Evolutionary conservation across 495 filamentous ascomycete genomes (phyloP), one percentile per base, ranked within the genome.

Genomic region (Amphirosellinia nigrospora): DNA sequence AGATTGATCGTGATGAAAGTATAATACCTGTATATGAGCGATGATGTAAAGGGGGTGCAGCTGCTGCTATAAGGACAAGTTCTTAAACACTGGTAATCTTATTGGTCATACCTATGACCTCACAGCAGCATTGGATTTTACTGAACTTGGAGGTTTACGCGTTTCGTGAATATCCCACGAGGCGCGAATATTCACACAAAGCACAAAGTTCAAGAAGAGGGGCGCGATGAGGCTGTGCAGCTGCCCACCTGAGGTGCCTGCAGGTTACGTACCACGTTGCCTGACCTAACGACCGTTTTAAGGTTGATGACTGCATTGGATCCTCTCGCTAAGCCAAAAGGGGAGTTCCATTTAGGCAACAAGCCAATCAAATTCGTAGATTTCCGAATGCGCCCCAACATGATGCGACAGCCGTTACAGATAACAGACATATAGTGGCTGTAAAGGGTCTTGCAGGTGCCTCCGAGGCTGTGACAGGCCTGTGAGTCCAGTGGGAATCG

Each of bases 331-430:
- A 36, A 36, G 0, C 30, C 55, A n/a, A 58, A 36, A 48, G 2
- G 30, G 55, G 55, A 36, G n/a, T 9, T 19, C 11, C 2, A 23
- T 6, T 10, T 36, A 58, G 55, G 55, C 19, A 58, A 21, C 32
- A 32, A 32, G 21, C 55, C 16, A 58, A 58, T 58, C 34, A 32
- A 36, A 36, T 10, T 2, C 13, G 16, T 21, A 5, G 55, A n/a
- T 36, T 21, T 58, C 30, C 3, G 16, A 11, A 36, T 36, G 19
- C 19, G 55, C 55, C 32, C 55, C 32, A 36, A 58, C 55, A 58
- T 36, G 55, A 58, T 58, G n/a, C 55, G 55, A 16, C 5, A 32
- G 10, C 30, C 30, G 55, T 58, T 58, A 58, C 55, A 58, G 55
- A n/a, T n/a, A n/a, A n/a, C n/a, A n/a, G n/a, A n/a, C n/a, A n/a